Conservation (phyloP, 2,329 filamentous ascomycete species). For the Ascochyta koolunga region DNA sequence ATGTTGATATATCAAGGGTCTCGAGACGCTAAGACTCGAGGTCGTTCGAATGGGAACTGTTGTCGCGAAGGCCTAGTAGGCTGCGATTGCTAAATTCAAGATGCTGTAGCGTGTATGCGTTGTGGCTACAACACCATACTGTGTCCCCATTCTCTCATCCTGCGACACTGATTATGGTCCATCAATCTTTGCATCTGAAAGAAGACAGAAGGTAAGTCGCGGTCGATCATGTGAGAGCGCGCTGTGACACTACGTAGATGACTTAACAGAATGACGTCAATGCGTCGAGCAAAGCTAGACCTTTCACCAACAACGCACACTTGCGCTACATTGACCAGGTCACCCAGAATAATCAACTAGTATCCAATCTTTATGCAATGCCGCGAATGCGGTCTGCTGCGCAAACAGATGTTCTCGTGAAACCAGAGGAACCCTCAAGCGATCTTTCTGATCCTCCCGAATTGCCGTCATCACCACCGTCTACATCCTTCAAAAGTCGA, state of each 20-base stretch:
- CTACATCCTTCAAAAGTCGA: slow-evolving; percentile 38
- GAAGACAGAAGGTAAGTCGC: not conserved
- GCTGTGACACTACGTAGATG: not conserved
- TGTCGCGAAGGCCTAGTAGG: not conserved
- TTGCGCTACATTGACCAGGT: not conserved
- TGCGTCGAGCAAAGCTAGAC: not conserved
- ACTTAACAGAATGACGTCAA: slow-evolving; percentile 7
- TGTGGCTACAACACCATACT: not conserved
- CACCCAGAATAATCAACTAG: not conserved
- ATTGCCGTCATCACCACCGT: slow-evolving; percentile 19
- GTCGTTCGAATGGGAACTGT: not conserved
- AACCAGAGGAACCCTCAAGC: slow-evolving; percentile 3
- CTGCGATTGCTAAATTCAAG: not conserved
- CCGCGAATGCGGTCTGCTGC: slow-evolving; percentile 23
- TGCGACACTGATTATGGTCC: too few relatives aligned
- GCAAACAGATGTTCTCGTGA: not conserved
- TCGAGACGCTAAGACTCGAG: not conserved
- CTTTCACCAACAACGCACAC: not conserved
- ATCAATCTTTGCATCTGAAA: not conserved
- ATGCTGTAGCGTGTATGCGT: not conserved
- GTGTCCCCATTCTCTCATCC: not conserved
- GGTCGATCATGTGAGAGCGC: slow-evolving; percentile 1
- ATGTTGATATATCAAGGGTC: not conserved
- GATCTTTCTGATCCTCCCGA: slow-evolving; percentile 14
- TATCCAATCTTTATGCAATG: slow-evolving; percentile 9